Evolutionary conservation across 768 basidiomycete species (phyloP), one percentile per base, ranked within the genome.

Genomic region (Boletellus ananas): DNA sequence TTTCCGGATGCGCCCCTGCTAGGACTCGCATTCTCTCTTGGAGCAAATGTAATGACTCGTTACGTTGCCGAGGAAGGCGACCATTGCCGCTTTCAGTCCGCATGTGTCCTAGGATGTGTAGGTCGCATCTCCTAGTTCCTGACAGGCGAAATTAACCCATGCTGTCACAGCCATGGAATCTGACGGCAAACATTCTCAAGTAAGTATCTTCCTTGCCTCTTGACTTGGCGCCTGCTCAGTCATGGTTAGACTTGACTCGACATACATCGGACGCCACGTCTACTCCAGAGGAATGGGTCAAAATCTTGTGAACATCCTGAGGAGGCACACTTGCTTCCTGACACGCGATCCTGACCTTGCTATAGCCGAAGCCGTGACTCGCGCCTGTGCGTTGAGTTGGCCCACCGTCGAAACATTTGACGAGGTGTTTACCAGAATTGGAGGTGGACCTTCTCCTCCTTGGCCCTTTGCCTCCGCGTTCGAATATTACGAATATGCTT

Each of bases 1-100:
- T 94, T 85, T 59, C 94, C 95, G 2, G 70, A 76, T 10, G 91
- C 95, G 0, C 89, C 86, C 4, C 72, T 97, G 34, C 69, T 95
- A 16, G 95, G 90, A 13, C 69, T 96, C 10, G 92, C 94, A 7
- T 98, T 95, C 74, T 96, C 93, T 4, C 79, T 99, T 34, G 96
- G 95, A 37, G 89, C 94, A 37, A 92, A 90, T 64, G 87, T 97
- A 33, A 70, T 98, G 58, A 87, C 92, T 31, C 79, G 90, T 54
- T 96, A 96, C 67, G 71, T 94, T 44, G 92, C 87, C 5, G 87
- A 95, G 70, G 88, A 95, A 63, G 84, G 87, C 13, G 73, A 73
- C 34, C 60, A 72, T 18, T 79, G 81, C 59, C 79, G 86, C 51
- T 66, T 93, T 29, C 68, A 68, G 46, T 80, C 84, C 4, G 87